Evolutionary conservation across 1,284 basidiomycete species (phyloP).

Genomic region (Tilletia caries): DNA sequence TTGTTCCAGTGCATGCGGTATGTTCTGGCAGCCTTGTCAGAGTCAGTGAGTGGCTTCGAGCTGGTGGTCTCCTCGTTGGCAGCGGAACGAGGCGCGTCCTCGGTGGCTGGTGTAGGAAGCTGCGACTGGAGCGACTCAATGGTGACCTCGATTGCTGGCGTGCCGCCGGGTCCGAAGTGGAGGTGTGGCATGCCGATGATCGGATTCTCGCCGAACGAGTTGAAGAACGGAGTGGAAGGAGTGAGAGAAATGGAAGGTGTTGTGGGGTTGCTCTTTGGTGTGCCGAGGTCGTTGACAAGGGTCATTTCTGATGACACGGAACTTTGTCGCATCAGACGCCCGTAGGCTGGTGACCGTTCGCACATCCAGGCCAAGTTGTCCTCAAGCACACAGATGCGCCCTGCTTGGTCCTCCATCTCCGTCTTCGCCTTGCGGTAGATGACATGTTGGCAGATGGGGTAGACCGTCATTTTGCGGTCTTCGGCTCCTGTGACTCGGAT

Average conservation of each 20-base stretch:
- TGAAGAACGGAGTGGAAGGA: slow-evolving; percentile 6
- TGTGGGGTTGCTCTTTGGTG: not conserved
- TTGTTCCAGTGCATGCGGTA: slow-evolving; percentile 1
- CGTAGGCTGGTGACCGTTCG: slow-evolving; percentile 28
- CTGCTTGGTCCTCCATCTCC: slow-evolving; percentile 48
- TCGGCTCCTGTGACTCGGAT: slow-evolving; percentile 25
- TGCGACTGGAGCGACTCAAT: not conserved
- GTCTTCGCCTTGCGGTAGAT: slow-evolving; percentile 50
- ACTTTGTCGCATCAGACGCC: slow-evolving; percentile 18
- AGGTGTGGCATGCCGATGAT: slow-evolving; percentile 4
- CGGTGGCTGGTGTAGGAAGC: not conserved
- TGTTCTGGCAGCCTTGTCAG: not conserved
- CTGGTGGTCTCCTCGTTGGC: not conserved
- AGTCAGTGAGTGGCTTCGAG: not conserved
- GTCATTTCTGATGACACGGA: slow-evolving; percentile 13
- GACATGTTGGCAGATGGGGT: slow-evolving; percentile 50
- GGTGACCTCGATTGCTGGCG: slow-evolving; percentile 11
- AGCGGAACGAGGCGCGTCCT: not conserved
- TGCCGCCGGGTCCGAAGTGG: slow-evolving; percentile 10
- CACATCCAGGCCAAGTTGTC: slow-evolving; percentile 51
- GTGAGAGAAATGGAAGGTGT: not conserved
- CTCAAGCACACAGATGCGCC: slow-evolving; percentile 42
- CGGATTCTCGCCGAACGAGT: slow-evolving; percentile 12
- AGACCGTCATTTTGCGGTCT: slow-evolving; percentile 42
- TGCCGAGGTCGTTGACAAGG: slow-evolving; percentile 14